Base-by-base conservation (phyloP, 2,329 filamentous ascomycete genomes). In the Penicillium sp. region DNA sequence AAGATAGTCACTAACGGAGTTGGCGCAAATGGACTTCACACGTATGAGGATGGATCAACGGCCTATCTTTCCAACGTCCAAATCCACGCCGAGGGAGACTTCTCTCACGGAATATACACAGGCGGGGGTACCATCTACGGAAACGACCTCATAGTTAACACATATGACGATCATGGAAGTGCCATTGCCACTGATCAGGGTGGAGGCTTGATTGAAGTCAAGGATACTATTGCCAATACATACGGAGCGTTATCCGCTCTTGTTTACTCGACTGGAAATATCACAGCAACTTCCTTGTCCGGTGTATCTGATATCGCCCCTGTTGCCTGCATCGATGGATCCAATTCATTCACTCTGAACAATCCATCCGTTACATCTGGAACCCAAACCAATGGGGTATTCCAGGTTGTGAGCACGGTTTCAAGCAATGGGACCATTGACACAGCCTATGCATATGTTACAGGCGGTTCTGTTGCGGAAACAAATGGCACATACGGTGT, bases 241-340 rank as follows among this genome's bases (percentile, higher is more conserved):
- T 55, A 50, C 23, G 53, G 53, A 3, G 46, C 53, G 8, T 39
- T 55, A 6, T 55, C 53, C 13, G 53, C 53, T 3, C 37, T 55
- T 10, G 47, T 55, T 3, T 55, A 55, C 27, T 55, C 53, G 10
- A 55, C 53, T n/a, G 53, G 53, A 13, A 55, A 55, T 7, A 55
- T 55, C 27, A 55, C 53, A 13, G 23, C 39, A 13, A 21, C 47
- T 19, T 27, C 13, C 4, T 27, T 55, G 2, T 45, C 46, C 6
- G 47, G 53, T 19, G 37, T 48, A 2, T 39, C 53, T 19, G 46
- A 45, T 7, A 55, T 55, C n/a, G 47, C 53, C 2, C 53, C 53
- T 6, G 39, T 31, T n/a, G 53, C 53, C 1, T 55, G 53, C n/a
- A 50, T 55, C 13, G 53, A 55, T 45, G 53, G 53, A 25, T 55